Percentiles rank a stretch among this genome's conserved stretches.
phyloP scores from a whole-genome alignment of 306 rosid genomes.

The Fagus crenata region DNA sequence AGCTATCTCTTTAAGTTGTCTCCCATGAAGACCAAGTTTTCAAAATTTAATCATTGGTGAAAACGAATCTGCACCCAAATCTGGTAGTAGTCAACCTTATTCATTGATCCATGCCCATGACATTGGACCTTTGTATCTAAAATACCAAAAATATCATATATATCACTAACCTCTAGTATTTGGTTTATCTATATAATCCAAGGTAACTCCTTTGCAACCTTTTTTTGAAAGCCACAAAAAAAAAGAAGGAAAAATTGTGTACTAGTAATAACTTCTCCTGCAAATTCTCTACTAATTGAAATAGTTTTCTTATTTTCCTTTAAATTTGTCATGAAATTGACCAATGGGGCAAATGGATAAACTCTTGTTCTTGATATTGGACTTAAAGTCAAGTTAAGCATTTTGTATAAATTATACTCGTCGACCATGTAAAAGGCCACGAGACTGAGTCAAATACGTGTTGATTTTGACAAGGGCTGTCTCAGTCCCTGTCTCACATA shows the following conservation, averaged over 20 bases:
- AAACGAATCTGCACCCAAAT: not conserved
- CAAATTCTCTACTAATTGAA: too few species aligned
- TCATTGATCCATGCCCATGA: not conserved
- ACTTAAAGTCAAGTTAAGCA: not conserved
- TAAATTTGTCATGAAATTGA: not conserved
- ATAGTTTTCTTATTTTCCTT: not conserved
- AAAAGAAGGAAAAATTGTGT: too few species aligned
- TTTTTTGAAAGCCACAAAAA: too few species aligned
- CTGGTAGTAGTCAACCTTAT: constrained; percentile 4
- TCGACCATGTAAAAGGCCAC: not conserved
- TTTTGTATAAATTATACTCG: not conserved
- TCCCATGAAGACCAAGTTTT: not conserved
- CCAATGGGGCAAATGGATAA: not conserved
- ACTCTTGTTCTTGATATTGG: not conserved
- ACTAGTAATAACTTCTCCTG: too few species aligned
- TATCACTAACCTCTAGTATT: not conserved
- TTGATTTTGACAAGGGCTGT: not conserved
- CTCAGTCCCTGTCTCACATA: constrained; percentile 8
- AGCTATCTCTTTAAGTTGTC: too few species aligned
- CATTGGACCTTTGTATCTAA: not conserved
- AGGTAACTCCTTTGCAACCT: too few species aligned
- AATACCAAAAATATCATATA: not conserved
- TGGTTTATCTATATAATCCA: too few species aligned
- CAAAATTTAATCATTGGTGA: not conserved
- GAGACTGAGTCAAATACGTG: constrained; percentile 7